Evolutionary conservation across 1,139 yeast species (phyloP).

Genomic region (Pichia sp.): DNA sequence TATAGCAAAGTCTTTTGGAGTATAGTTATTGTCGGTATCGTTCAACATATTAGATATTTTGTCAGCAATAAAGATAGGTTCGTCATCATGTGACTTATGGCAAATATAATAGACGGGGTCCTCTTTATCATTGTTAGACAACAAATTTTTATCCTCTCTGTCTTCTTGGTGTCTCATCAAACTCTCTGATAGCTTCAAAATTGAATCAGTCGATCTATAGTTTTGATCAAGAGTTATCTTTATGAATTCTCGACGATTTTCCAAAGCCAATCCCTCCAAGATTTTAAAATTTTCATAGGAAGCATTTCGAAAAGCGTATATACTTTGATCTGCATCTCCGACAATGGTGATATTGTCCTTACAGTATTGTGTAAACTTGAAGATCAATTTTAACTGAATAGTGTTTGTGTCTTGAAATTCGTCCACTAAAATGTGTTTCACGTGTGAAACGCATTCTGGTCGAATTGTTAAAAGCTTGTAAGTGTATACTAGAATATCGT

Average conservation of each 20-base stretch:
- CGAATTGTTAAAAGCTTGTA: constrained; percentile 42
- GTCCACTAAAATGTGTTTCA: constrained; percentile 77
- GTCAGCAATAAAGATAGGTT: constrained; percentile 10
- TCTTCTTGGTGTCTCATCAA: constrained; percentile 59
- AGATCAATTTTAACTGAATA: constrained; percentile 67
- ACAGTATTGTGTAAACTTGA: constrained; percentile 40
- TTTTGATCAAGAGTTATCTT: constrained; percentile 52
- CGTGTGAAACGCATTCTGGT: constrained; percentile 44
- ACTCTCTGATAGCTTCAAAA: constrained; percentile 59
- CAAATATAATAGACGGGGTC: constrained; percentile 38
- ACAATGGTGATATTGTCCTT: constrained; percentile 67
- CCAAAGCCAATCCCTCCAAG: constrained; percentile 41
- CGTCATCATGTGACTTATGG: constrained; percentile 1
- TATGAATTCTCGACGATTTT: constrained; percentile 26
- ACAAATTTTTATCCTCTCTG: constrained; percentile 42
- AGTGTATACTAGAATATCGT: constrained; percentile 67
- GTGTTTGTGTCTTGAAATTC: constrained; percentile 91
- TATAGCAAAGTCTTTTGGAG: constrained; percentile 61
- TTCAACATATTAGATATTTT: constrained; percentile 8
- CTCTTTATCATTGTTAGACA: constrained; percentile 41
- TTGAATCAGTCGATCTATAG: constrained; percentile 72
- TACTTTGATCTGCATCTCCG: constrained; percentile 74
- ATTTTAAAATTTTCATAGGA: not conserved
- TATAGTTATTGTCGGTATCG: constrained; percentile 31
- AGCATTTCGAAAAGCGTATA: not conserved